Evolutionary conservation across 495 filamentous ascomycete genomes (phyloP).

Genomic region (Tuber microsphaerosporum): DNA sequence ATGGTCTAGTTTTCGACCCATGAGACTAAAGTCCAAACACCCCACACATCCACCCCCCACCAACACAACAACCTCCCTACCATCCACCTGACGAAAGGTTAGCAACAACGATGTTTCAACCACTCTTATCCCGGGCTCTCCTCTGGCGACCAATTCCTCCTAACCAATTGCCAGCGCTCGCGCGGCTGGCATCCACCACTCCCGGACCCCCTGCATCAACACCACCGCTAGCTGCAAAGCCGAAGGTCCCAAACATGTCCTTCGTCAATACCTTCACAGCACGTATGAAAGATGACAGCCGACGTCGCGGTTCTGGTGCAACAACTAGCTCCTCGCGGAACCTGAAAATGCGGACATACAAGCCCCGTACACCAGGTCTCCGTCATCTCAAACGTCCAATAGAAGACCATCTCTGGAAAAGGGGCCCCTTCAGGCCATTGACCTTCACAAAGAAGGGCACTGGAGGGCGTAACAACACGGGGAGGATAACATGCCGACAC

Average conservation of each 20-base stretch:
- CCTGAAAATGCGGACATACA: conserved; percentile 70
- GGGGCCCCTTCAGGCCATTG: conserved; percentile 69
- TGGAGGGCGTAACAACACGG: conserved; percentile 83
- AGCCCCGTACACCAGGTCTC: conserved; percentile 86
- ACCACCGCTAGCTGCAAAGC: background rate
- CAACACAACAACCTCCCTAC: background rate
- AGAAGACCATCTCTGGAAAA: conserved; percentile 95
- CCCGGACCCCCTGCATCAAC: background rate
- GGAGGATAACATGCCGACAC: conserved; percentile 79
- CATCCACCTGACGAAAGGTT: background rate
- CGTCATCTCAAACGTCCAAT: conserved; percentile 84
- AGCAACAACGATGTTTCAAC: background rate
- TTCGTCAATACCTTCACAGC: background rate
- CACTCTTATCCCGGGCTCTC: background rate
- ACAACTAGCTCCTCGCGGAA: conserved; percentile 18
- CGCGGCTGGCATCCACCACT: background rate
- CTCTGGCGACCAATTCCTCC: background rate
- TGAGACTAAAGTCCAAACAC: background rate
- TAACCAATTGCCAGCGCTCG: background rate
- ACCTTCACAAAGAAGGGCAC: conserved; percentile 88
- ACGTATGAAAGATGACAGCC: background rate
- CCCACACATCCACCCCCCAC: background rate
- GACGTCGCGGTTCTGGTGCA: background rate
- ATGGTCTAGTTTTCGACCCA: background rate
- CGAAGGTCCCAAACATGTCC: background rate